A percentile compares a stretch with the other conserved stretches of the same genome.
phyloP scores from a whole-genome alignment of 306 rosid genomes.

The Vigna mungo region DNA sequence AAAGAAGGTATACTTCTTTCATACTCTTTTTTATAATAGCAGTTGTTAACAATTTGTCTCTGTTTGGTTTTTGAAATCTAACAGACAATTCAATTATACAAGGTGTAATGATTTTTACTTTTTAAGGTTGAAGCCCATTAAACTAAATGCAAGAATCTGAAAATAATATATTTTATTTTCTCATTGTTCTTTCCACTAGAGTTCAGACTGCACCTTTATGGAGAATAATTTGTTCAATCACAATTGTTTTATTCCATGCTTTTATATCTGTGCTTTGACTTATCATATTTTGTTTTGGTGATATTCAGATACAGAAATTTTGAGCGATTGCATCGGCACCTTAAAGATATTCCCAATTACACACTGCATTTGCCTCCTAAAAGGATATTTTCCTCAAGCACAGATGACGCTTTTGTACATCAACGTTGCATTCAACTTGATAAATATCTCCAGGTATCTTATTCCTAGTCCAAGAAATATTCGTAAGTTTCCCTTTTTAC shows the following conservation, averaged over 20 bases:
- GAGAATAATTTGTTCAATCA: conserved; percentile 31
- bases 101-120: not conserved
- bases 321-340: conserved; percentile 91
- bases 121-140: not conserved
- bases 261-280: conserved; percentile 35
- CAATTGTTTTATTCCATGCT: conserved; percentile 8
- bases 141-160: conserved; percentile 31
- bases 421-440: conserved; percentile 97
- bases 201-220: conserved; percentile 32
- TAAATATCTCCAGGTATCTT: conserved; percentile 84
- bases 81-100: conserved; percentile 24
- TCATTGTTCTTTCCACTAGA: conserved; percentile 28
- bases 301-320: conserved; percentile 86
- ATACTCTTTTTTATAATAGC: conserved; percentile 14
- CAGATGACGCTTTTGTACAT: conserved; percentile 98
- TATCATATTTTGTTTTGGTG: conserved; percentile 27
- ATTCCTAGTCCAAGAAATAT: conserved; percentile 33
- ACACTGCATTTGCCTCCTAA: conserved; percentile 92
- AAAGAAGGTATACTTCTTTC: conserved; percentile 78
- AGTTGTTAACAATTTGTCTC: conserved; percentile 1
- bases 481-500: conserved; percentile 23
- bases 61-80: conserved; percentile 19
- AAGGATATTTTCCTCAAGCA: conserved; percentile 97
- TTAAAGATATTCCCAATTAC: conserved; percentile 94
- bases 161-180: conserved; percentile 13